phyloP scores from a whole-genome alignment of 495 filamentous ascomycete species.

The Sporormia fimetaria region DNA sequence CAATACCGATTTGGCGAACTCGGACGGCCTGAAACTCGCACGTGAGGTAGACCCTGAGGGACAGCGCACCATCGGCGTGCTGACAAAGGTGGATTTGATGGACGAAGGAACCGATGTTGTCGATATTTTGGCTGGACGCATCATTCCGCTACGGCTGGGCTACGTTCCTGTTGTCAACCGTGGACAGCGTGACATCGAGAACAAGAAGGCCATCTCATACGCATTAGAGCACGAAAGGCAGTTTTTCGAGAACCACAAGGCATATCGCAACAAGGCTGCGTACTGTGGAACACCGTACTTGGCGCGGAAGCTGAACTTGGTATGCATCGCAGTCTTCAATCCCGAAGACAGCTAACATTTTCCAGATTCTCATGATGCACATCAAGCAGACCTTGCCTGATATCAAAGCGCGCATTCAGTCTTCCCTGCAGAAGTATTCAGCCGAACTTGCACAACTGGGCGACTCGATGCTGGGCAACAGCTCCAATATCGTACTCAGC shows the following conservation, averaged over 20 bases:
- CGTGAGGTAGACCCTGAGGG: conserved; percentile 97
- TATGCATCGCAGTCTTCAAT: conserved; percentile 28
- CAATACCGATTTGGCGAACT: conserved; percentile 97
- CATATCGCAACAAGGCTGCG: conserved; percentile 93
- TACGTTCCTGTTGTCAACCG: conserved; percentile 99
- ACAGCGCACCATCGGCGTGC: conserved; percentile 94
- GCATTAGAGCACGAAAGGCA: conserved; percentile 91
- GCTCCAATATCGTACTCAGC: conserved; percentile 88
- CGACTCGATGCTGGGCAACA: conserved; percentile 93
- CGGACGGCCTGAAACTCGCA: conserved; percentile 91
- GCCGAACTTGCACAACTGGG: conserved; percentile 72
- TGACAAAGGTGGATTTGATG: conserved; percentile 99
- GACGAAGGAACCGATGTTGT: conserved; percentile 98
- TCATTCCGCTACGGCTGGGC: conserved; percentile 89
- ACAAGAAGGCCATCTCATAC: conserved; percentile 83
- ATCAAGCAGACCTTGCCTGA: conserved; percentile 99
- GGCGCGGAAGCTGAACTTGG: conserved; percentile 89
- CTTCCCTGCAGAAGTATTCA: conserved; percentile 84
- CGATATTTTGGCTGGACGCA: conserved; percentile 95
- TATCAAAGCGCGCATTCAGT: conserved; percentile 90
- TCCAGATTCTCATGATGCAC: conserved; percentile 97
- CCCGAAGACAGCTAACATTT: conserved; percentile 11
- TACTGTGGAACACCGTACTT: conserved; percentile 98
- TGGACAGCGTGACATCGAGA: conserved; percentile 98
- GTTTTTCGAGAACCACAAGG: conserved; percentile 98